A percentile compares a stretch with the other conserved stretches of the same genome.
Conservation (phyloP, 2,329 filamentous ascomycete species). For the Aspergillus ustus region DNA sequence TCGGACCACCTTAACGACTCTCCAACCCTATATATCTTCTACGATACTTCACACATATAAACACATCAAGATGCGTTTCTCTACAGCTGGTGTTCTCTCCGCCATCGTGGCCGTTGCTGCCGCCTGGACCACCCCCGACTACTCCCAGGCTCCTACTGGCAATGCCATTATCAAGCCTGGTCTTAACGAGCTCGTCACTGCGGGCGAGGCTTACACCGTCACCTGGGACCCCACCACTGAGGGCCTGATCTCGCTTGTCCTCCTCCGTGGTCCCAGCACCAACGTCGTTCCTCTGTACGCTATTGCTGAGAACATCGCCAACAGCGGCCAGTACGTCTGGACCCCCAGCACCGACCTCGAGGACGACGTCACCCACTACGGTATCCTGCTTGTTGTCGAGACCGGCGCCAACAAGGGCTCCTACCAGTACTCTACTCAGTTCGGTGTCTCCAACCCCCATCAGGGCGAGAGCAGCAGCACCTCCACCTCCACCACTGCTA, state of each 20-base stretch:
- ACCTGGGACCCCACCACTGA: conserved; percentile 56
- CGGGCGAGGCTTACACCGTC: conserved; percentile 61
- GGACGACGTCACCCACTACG: conserved; percentile 59
- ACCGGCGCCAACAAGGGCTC: conserved; percentile 52
- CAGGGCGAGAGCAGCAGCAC: conserved; percentile 16
- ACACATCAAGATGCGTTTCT: conserved; percentile 45
- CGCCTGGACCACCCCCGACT: conserved; percentile 43
- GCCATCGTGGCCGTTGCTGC: conserved; percentile 45
- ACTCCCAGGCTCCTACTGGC: conserved; percentile 45
- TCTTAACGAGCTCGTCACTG: conserved; percentile 59
- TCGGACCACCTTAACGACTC: conserved; percentile 1
- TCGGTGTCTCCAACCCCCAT: conserved; percentile 56
- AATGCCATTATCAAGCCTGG: conserved; percentile 61
- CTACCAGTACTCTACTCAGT: conserved; percentile 67
- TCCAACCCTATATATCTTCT: background rate
- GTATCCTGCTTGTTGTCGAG: conserved; percentile 65
- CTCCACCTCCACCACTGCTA: conserved; percentile 10
- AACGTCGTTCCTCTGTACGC: conserved; percentile 58
- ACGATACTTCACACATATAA: conserved; percentile 10
- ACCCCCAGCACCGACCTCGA: conserved; percentile 56
- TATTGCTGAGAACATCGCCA: conserved; percentile 58
- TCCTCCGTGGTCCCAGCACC: conserved; percentile 62
- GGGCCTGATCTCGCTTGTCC: conserved; percentile 58
- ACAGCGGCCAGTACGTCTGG: conserved; percentile 62
- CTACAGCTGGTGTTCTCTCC: conserved; percentile 40